Evolutionary conservation across 2,329 filamentous ascomycete species (phyloP), one percentile per base, ranked within the genome.

Genomic region (Fusarium sp.): DNA sequence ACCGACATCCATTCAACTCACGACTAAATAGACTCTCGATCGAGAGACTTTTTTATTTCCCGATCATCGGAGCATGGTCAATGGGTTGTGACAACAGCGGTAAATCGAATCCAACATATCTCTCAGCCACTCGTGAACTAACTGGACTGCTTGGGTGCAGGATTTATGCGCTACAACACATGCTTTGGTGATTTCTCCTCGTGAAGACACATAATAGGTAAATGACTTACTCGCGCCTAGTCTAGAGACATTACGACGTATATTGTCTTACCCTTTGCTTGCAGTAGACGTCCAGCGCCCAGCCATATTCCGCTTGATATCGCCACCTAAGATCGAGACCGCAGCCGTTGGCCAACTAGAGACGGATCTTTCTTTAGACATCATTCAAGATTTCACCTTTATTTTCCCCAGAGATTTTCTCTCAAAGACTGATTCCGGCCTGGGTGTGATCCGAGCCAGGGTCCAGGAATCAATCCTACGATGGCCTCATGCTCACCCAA

Each of bases 401-500:
- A n/a, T 44, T 35, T 9, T n/a, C 9, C 26, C 16, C 41, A 35
- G 12, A n/a, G 21, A 16, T 20, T 24, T 26, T 26, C 12, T 13
- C 23, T 28, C 28, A 16, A 41, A 41, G 29, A 8, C 15, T 31
- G 11, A 29, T 35, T 33, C 6, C 6, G 9, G 24, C 9, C n/a
- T 35, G 28, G 31, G 26, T 21, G 18, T 23, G 18, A 13, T 26
- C 35, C n/a, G 24, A 37, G 28, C 15, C 47, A 53, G 31, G 28
- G 23, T 41, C 33, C 16, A 47, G 21, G 13, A n/a, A 9, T n/a
- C 41, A 41, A 20, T 8, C 16, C 26, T 29, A 39, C 26, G 13
- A 68, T 68, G 65, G 31, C 47, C 20, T 59, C 63, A 41, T 46
- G 16, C 24, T n/a, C 42, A 28, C 47, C 47, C 21, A 55, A 68